These are phyloP conservation scores for Diplodia mutila DNA, from an alignment of 2,329 filamentous ascomycete species.

Conservation along the genomic window DNA sequence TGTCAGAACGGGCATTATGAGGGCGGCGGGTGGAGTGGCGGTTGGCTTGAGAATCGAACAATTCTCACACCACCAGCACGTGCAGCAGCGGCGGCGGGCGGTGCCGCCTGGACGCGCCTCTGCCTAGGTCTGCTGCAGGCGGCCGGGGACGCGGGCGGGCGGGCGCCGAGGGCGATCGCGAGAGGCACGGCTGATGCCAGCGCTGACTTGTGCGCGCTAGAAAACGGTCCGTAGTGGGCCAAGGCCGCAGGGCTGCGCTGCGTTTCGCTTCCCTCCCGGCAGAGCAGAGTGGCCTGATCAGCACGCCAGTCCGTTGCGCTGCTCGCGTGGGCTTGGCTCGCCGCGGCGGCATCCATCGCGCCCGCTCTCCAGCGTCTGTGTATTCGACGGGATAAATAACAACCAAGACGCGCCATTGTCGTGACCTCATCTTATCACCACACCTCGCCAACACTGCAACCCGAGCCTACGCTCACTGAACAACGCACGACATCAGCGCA, in stretches of 20 bases:
- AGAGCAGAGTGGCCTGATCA: slow-evolving; percentile 25
- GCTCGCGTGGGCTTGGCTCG: neutral
- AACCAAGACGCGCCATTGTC: slow-evolving; percentile 21
- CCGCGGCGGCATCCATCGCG: slow-evolving; percentile 3
- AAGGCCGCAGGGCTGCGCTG: slow-evolving; percentile 13
- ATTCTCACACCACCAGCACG: slow-evolving; percentile 23
- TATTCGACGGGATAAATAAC: slow-evolving; percentile 23
- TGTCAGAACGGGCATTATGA: slow-evolving; percentile 7
- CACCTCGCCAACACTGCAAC: slow-evolving; percentile 14
- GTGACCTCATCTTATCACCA: slow-evolving; percentile 25
- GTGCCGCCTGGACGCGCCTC: neutral
- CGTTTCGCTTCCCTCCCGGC: slow-evolving; percentile 1
- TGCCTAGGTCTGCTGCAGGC: too few relatives aligned
- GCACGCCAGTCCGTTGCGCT: slow-evolving; percentile 18
- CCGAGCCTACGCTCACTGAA: neutral
- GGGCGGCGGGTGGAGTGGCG: slow-evolving; percentile 5
- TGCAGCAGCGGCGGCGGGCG: slow-evolving; percentile 5
- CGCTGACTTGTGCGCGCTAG: slow-evolving; percentile 14
- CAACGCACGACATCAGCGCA: slow-evolving; percentile 20
- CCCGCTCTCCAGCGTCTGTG: neutral
- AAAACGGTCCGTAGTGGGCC: slow-evolving; percentile 7
- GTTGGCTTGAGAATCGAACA: slow-evolving; percentile 21
- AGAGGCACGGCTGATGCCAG: slow-evolving; percentile 15
- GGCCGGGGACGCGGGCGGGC: slow-evolving; percentile 6
- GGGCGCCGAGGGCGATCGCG: slow-evolving; percentile 19